These are phyloP conservation scores for Nemophila menziesii DNA, from an alignment of 257 asterid genomes.

Conservation along the genomic window DNA sequence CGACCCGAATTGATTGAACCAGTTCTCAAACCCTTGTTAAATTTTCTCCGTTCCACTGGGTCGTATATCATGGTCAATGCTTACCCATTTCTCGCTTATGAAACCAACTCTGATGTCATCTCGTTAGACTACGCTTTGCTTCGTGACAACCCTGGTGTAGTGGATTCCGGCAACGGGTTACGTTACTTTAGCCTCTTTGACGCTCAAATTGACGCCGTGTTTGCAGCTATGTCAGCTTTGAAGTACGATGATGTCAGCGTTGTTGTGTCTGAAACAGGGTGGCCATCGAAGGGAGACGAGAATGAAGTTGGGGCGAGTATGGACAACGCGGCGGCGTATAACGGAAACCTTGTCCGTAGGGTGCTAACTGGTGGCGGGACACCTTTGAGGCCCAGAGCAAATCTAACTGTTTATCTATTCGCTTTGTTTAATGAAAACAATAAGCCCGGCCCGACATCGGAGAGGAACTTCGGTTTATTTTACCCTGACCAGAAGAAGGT, in stretches of 20 bases:
- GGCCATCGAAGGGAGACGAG: conserved; percentile 90
- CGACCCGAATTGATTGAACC: conserved; percentile 47
- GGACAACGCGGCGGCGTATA: conserved; percentile 79
- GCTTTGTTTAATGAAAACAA: conserved; percentile 88
- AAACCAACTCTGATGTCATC: conserved; percentile 67
- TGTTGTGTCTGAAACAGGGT: conserved; percentile 70
- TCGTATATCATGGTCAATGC: conserved; percentile 70
- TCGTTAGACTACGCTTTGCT: conserved; percentile 76
- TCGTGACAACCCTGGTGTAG: conserved; percentile 61
- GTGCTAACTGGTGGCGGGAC: conserved; percentile 76
- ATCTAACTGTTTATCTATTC: conserved; percentile 56
- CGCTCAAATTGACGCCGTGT: conserved; percentile 88
- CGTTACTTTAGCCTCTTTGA: conserved; percentile 66
- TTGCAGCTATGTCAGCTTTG: conserved; percentile 62
- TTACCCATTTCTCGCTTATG: conserved; percentile 81
- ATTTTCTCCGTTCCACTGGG: conserved; percentile 63
- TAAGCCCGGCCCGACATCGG: conserved; percentile 75
- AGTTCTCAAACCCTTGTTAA: conserved; percentile 63
- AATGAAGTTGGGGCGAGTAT: conserved; percentile 65
- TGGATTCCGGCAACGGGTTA: conserved; percentile 59
- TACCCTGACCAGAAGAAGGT: conserved; percentile 68
- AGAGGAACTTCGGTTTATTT: conserved; percentile 81
- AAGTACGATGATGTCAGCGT: conserved; percentile 49
- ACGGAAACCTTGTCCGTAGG: conserved; percentile 57
- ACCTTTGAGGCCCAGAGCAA: conserved; percentile 53